Base-by-base conservation (phyloP, 352 stramenopile genomes). In the Globisporangium abappressorium region DNA sequence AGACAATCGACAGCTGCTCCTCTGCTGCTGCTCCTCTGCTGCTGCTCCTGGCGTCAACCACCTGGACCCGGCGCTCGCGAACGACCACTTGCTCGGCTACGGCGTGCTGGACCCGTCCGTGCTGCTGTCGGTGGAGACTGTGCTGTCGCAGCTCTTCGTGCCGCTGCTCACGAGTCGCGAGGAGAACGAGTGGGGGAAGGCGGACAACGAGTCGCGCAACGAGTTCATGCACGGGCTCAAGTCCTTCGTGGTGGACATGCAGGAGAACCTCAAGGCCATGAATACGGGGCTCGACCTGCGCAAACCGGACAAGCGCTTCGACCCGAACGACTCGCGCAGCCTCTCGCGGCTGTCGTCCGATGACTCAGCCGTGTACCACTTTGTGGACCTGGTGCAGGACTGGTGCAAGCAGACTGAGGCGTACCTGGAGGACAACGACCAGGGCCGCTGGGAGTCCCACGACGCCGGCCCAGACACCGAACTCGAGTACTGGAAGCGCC, bases 201-300 rank as follows among this genome's bases (percentile, higher is more conserved):
- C 80, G 0, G 80, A 89, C 64, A 78, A 55, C 22, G 82, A 91
- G n/a, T 79, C 78, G 2, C 77, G 81, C 18, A 90, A 90, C 60
- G 90, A 97, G 63, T 97, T 97, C 65, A 85, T 94, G 74, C 77
- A 92, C 57, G 82, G 80, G 0, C 73, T 96, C 33, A 87, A 89
- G 64, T 79, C 75, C 2, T 97, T 98, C 55, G 79, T 90, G 8
- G 87, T 80, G 12, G 86, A 96, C 65, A 81, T 97, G 7, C 87
- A 97, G 57, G 89, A 97, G 55, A 96, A 93, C 68, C 71, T 97
- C 34, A 96, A 96, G 69, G 90, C 81, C 47, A 93, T 98, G 78
- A 93, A 75, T 64, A 92, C 88, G 2, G 92, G 91, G 0, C 76
- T 98, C 2, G 91, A 97, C 64, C 70, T 97, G 54, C 83, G 82